Evolutionary conservation across 352 stramenopile genomes (phyloP).

Genomic region (Phytophthora hybrid): DNA sequence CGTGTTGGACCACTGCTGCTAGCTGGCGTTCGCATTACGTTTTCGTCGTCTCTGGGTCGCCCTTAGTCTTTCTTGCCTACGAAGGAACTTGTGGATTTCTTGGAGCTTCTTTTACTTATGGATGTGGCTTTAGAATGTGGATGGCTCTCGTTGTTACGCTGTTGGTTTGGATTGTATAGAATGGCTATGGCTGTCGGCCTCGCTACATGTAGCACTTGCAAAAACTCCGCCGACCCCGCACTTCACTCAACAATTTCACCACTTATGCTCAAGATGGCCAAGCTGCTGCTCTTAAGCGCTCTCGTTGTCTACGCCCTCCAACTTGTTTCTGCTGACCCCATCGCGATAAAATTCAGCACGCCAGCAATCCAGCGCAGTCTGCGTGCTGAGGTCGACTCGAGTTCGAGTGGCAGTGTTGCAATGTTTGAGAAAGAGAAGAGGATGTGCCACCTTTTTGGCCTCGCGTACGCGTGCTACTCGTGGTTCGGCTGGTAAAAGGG

Average conservation of each 20-base stretch:
- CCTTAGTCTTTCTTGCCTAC: not conserved
- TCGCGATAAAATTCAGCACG: not conserved
- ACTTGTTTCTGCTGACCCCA: slow-evolving; percentile 9
- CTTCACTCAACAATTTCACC: slow-evolving; percentile 1
- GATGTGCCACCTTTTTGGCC: slow-evolving; percentile 11
- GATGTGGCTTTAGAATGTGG: slow-evolving; percentile 17
- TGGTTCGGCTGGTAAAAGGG: not conserved
- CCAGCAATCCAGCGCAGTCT: slow-evolving; percentile 5
- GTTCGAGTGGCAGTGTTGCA: not conserved
- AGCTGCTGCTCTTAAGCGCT: slow-evolving; percentile 8
- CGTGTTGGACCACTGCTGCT: slow-evolving; percentile 24
- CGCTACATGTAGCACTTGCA: slow-evolving; percentile 7
- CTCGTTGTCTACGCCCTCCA: slow-evolving; percentile 8
- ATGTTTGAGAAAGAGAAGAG: not conserved
- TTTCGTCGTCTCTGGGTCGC: slow-evolving; percentile 28
- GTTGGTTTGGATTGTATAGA: no score
- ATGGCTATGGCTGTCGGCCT: not conserved
- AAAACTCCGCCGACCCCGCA: slow-evolving; percentile 15
- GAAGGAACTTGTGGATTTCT: slow-evolving; percentile 21
- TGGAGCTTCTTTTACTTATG: slow-evolving; percentile 19
- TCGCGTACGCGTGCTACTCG: slow-evolving; percentile 10
- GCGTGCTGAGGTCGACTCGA: slow-evolving; percentile 7
- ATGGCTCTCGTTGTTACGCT: not conserved
- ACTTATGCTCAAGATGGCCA: slow-evolving; percentile 15
- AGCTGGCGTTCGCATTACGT: slow-evolving; percentile 27